A percentile compares a stretch with the other conserved stretches of the same genome.
These are phyloP conservation scores for Avena eriantha DNA, from an alignment of 176 grass and related monocot species.

Conservation along the genomic window DNA sequence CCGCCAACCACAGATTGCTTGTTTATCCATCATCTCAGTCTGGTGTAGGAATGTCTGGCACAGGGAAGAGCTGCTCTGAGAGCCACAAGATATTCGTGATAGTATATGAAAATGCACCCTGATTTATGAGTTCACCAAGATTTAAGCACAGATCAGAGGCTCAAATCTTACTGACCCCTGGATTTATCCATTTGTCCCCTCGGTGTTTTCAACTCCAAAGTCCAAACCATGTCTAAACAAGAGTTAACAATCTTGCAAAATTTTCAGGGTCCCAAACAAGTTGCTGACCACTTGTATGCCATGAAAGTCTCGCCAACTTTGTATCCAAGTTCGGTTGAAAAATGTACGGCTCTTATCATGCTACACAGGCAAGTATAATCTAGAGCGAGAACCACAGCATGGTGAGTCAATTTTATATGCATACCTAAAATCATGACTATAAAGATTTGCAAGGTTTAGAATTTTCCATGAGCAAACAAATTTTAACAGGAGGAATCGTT, in stretches of 20 bases:
- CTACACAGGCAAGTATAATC: conserved; percentile 70
- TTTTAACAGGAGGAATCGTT: not conserved
- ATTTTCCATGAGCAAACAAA: not conserved
- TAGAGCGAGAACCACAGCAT: conserved; percentile 53
- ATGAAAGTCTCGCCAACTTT: conserved; percentile 78
- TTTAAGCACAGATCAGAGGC: not conserved
- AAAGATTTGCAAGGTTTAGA: not conserved
- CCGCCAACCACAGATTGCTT: not conserved
- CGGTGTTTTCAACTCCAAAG: too few relatives aligned
- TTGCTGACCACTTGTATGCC: conserved; percentile 66
- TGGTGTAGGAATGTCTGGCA: not conserved
- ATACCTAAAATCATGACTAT: not conserved
- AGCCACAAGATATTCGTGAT: not conserved
- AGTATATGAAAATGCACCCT: not conserved
- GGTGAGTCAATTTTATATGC: not conserved
- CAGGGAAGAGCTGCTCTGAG: not conserved
- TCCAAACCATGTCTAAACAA: too few relatives aligned
- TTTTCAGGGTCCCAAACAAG: conserved; percentile 68
- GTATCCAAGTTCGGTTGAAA: conserved; percentile 69
- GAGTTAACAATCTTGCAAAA: not conserved
- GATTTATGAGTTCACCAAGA: not conserved
- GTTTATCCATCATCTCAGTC: not conserved
- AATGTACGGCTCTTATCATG: conserved; percentile 85
- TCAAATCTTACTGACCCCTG: too few relatives aligned
- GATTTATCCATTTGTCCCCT: not conserved